Evolutionary conservation across 2,329 filamentous ascomycete species (phyloP).

Genomic region (Graphium sp.): DNA sequence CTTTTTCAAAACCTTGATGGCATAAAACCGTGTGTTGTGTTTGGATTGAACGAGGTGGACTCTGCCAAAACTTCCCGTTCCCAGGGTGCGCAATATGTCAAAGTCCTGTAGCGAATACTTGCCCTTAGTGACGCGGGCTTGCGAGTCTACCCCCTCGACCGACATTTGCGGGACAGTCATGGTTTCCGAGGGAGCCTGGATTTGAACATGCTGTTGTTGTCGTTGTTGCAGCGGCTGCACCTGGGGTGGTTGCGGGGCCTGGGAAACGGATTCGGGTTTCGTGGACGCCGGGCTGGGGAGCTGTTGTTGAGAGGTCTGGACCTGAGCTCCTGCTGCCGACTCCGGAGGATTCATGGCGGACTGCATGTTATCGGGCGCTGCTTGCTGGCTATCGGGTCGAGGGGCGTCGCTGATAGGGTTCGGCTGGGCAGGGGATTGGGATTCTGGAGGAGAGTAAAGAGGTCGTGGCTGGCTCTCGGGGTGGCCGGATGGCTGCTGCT

Average conservation of each 20-base stretch:
- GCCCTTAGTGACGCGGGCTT: slow-evolving; percentile 67
- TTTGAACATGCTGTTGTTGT: slow-evolving; percentile 5
- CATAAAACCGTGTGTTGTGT: slow-evolving; percentile 96
- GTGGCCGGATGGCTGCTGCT: slow-evolving; percentile 3
- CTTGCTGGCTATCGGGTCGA: no score
- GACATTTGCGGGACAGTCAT: no score
- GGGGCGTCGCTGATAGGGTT: background rate
- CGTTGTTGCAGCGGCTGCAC: slow-evolving; percentile 3
- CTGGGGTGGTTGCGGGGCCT: slow-evolving; percentile 4
- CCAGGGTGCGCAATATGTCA: slow-evolving; percentile 73
- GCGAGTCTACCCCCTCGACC: no score
- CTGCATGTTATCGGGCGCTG: slow-evolving; percentile 19
- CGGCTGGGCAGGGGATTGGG: slow-evolving; percentile 6
- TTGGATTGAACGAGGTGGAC: slow-evolving; percentile 95
- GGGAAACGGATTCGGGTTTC: no score
- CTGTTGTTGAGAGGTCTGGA: background rate
- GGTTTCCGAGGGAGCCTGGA: no score
- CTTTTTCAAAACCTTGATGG: slow-evolving; percentile 97
- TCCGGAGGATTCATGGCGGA: slow-evolving; percentile 1
- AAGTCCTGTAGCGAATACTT: slow-evolving; percentile 95
- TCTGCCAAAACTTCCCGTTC: slow-evolving; percentile 90
- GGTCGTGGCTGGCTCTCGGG: no score
- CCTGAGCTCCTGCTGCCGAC: background rate
- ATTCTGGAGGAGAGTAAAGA: no score
- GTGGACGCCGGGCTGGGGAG: background rate